Percentiles rank a stretch among this genome's conserved stretches.
Conservation (phyloP, 306 rosid genomes). For the Glycyrrhiza uralensis region DNA sequence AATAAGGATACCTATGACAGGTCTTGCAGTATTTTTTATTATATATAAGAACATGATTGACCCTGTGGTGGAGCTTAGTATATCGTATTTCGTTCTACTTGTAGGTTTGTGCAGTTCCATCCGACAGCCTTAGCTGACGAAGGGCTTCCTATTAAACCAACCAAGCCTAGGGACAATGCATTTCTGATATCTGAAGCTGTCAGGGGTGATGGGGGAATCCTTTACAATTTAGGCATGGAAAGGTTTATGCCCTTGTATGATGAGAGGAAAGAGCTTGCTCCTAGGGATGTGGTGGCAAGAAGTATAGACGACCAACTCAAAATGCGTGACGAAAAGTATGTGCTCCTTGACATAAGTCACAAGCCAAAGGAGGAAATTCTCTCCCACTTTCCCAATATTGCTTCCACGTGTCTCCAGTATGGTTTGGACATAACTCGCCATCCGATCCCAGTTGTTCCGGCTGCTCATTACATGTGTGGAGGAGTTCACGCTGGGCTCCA, state of each 20-base stretch:
- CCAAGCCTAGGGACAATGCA: slow-evolving; percentile 62
- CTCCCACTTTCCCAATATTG: slow-evolving; percentile 81
- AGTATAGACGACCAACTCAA: slow-evolving; percentile 94
- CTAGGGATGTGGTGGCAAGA: slow-evolving; percentile 96
- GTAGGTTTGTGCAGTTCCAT: slow-evolving; percentile 93
- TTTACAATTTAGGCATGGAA: slow-evolving; percentile 82
- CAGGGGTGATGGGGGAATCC: slow-evolving; percentile 86
- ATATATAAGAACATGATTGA: background rate
- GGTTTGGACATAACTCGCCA: slow-evolving; percentile 79
- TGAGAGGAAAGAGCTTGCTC: slow-evolving; percentile 93
- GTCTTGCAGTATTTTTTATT: background rate
- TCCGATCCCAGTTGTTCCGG: slow-evolving; percentile 93
- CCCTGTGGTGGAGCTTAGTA: background rate
- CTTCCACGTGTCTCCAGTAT: slow-evolving; percentile 63
- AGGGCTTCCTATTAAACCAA: slow-evolving; percentile 71
- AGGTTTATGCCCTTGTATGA: slow-evolving; percentile 92
- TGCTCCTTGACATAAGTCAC: slow-evolving; percentile 86
- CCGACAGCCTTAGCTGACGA: slow-evolving; percentile 95
- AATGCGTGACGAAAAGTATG: slow-evolving; percentile 73
- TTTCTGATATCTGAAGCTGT: slow-evolving; percentile 92
- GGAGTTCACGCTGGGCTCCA: slow-evolving; percentile 91
- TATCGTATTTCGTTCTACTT: slow-evolving; percentile 7
- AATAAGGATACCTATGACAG: background rate
- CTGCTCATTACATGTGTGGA: slow-evolving; percentile 98
- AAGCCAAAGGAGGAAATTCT: slow-evolving; percentile 64